Conservation (phyloP, 768 basidiomycete species). For the Rhodotorula babjevae region DNA sequence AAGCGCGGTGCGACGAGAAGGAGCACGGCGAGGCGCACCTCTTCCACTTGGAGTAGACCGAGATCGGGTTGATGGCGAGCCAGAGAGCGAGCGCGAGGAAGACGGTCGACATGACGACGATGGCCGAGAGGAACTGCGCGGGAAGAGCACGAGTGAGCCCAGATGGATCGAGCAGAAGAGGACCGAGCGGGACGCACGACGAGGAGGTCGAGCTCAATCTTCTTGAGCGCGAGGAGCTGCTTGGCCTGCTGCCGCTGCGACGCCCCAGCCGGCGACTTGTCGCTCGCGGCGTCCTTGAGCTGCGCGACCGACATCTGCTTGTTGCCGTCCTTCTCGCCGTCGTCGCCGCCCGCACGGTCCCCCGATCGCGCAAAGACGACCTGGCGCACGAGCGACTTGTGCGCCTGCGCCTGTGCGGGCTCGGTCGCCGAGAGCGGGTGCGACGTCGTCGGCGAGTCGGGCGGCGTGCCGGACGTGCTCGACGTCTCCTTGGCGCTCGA, state of each 20-base stretch:
- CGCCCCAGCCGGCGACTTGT: background rate
- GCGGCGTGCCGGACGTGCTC: background rate
- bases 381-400: background rate
- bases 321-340: background rate
- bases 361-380: constrained; percentile 2
- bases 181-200: background rate
- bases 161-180: too few relatives aligned
- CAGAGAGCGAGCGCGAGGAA: constrained; percentile 1
- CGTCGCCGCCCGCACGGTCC: too few relatives aligned
- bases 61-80: background rate
- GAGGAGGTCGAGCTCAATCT: constrained; percentile 10
- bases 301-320: background rate
- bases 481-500: background rate
- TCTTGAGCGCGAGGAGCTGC: constrained; percentile 12
- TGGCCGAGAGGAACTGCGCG: constrained; percentile 1
- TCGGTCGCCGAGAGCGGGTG: background rate
- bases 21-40: background rate
- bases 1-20: too few relatives aligned
- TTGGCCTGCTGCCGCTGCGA: constrained; percentile 10
- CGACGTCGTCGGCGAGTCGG: background rate
- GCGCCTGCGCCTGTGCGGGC: background rate
- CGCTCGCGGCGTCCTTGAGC: constrained; percentile 9
- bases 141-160: too few relatives aligned
- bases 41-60: background rate
- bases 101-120: background rate